Conservation (phyloP, 805 yeast genomes). For the Lipomyces japonicus region DNA sequence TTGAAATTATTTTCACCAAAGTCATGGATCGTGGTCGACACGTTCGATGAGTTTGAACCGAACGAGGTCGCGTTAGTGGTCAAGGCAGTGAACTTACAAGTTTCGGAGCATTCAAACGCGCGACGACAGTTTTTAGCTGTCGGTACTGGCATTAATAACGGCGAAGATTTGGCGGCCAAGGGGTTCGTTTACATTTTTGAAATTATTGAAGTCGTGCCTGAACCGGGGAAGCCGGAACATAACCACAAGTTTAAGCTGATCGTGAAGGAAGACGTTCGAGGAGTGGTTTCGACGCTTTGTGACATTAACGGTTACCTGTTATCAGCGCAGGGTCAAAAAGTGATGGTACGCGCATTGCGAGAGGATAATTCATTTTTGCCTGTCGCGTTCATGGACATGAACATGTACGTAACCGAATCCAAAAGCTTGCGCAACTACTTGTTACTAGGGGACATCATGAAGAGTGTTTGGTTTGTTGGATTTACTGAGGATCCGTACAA, state of each 20-base stretch:
- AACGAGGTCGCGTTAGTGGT: conserved; percentile 61
- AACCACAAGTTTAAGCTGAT: conserved; percentile 71
- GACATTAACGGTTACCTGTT: conserved; percentile 81
- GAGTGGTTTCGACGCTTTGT: conserved; percentile 74
- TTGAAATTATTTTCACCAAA: conserved; percentile 66
- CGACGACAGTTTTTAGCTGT: conserved; percentile 65
- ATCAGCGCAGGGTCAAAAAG: conserved; percentile 80
- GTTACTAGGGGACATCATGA: conserved; percentile 75
- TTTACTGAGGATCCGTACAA: conserved; percentile 94
- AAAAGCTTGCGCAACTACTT: conserved; percentile 80
- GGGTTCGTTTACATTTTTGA: conserved; percentile 76
- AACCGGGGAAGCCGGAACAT: conserved; percentile 80
- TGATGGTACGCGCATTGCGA: conserved; percentile 73
- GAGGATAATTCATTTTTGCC: conserved; percentile 85
- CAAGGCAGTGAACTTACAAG: conserved; percentile 51
- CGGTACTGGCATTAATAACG: conserved; percentile 73
- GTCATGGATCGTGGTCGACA: conserved; percentile 74
- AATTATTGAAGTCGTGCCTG: conserved; percentile 79
- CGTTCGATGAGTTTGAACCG: conserved; percentile 28
- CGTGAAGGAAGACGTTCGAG: conserved; percentile 69
- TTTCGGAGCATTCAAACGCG: conserved; percentile 37
- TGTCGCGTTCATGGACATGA: conserved; percentile 88
- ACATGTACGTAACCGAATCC: conserved; percentile 71
- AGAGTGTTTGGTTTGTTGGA: conserved; percentile 75
- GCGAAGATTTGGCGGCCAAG: conserved; percentile 75